phyloP scores from a whole-genome alignment of 1,284 basidiomycete species.

The Puccinia coronata region DNA sequence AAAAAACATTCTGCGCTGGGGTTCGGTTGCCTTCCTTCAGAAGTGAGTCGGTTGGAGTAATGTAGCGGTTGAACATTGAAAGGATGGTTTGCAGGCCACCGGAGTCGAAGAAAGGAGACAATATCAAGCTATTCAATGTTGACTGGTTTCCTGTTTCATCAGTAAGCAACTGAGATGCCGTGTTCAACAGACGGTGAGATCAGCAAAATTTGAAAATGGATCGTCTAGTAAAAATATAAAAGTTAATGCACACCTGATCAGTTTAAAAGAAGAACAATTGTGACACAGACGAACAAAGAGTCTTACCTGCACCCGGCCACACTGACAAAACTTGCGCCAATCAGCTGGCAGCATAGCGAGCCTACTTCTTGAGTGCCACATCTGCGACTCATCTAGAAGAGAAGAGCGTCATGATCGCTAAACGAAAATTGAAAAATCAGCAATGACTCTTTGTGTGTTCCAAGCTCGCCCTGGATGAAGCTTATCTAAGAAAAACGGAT shows the following conservation, averaged over 20 bases:
- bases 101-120: constrained; percentile 71
- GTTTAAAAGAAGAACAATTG: constrained; percentile 44
- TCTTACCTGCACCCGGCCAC: constrained; percentile 65
- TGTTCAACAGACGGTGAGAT: constrained; percentile 69
- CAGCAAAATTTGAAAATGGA: constrained; percentile 57
- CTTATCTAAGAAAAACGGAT: constrained; percentile 85
- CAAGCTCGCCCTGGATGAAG: background rate
- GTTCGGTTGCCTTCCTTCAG: constrained; percentile 39
- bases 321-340: constrained; percentile 73
- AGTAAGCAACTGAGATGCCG: constrained; percentile 73
- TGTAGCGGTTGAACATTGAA: constrained; percentile 66
- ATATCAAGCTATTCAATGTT: constrained; percentile 79
- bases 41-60: constrained; percentile 51
- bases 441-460: background rate
- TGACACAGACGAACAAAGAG: constrained; percentile 22
- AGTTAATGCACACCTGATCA: constrained; percentile 58
- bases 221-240: constrained; percentile 48
- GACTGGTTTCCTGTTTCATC: constrained; percentile 63
- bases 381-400: constrained; percentile 75
- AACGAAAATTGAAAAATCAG: background rate
- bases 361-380: constrained; percentile 73
- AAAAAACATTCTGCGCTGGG: constrained; percentile 52
- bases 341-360: constrained; percentile 68
- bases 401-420: constrained; percentile 83
- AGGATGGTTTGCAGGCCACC: constrained; percentile 75